Evolutionary conservation across 2,329 filamentous ascomycete species (phyloP), one percentile per base, ranked within the genome.

Genomic region (Exophiala mesophila): DNA sequence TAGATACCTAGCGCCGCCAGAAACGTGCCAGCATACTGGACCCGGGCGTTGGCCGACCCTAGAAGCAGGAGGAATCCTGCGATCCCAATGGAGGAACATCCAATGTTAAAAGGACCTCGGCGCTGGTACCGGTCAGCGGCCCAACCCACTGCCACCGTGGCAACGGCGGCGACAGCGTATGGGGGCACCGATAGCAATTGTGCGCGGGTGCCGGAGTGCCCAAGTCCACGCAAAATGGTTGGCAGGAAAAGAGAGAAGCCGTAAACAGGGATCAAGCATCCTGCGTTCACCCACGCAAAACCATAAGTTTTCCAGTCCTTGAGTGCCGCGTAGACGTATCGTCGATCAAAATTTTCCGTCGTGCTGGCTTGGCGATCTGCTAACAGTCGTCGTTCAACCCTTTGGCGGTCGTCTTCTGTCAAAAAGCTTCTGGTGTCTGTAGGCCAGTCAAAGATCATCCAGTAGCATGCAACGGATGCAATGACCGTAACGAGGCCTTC

Each of bases 1-100:
- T 95, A 95, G 54, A 95, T 94, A 1, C 89, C 88, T 41, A 89
- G 68, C 0, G 89, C 88, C 0, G 83, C 88, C 0, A 96, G 70
- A 63, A 94, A 96, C 0, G 80, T 85, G 0, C 84, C 88, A 0
- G 82, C 84, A 29, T 41, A 53, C 26, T 94, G 83, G 16, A 95
- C 78, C 26, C 35, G 17, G 4, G 31, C 35, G 15, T 23, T 12
- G 3, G 35, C n/a, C 12, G 28, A 23, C 20, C 3, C 73, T 1
- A 94, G 69, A 3, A 95, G 72, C 80, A 96, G 88, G 31, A 72
- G 61, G 59, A 95, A 96, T 0, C 89, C 89, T 0, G 71, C 64
- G 7, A 94, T 81, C 9, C 82, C 87, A 2, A 94, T 54, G 0
- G 83, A 39, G 0, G 84, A 82, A n/a, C 82, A 73, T 9, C 59